Evolutionary conservation across 148 eudicot species (phyloP), one percentile per base, ranked within the genome.

Genomic region (Talinum fruticosum): DNA sequence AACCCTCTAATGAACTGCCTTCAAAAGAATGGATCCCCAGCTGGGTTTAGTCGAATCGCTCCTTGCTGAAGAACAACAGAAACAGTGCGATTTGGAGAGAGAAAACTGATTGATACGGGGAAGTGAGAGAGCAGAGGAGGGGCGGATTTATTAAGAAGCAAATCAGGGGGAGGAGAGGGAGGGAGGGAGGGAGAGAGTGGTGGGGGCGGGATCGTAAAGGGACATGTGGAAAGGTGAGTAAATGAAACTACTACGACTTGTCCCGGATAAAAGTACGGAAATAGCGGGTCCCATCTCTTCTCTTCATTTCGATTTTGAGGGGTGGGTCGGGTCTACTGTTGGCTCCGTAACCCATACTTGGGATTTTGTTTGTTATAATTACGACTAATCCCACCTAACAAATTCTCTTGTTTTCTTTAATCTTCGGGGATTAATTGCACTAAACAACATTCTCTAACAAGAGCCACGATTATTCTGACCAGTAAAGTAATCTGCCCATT

Each of bases 201-300:
- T n/a, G 67, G 65, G 30, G 18, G 69, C 76, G 79, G 66, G 28
- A 24, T 6, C 8, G 26, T 6, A 10, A 28, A 8, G 66, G 10
- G 66, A 62, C 33, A 28, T 28, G 66, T 62, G 66, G 33, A 62
- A 28, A 84, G 71, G 87, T 67, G 81, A 59, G 76, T 62, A 65
- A 76, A 76, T 75, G 10, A 10, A 77, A 54, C 62, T 38, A 62
- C 81, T 49, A 57, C 78, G 59, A 74, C 74, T 78, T 80, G 80
- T 83, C 82, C 82, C 35, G 78, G 82, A 1, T 66, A 1, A 6
- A 75, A n/a, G 88, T 86, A 81, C 86, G 88, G 84, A 69, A 59
- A 23, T 59, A 23, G 28, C 6, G 29, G 64, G 28, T n/a, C 28
- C 64, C 29, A 15, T 7, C 14, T 7, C 18, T 49, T 7, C 2